Percentiles rank a stretch among this genome's conserved stretches.
phyloP scores from a whole-genome alignment of 1,284 basidiomycete genomes.

The Ustilago bromivora region DNA sequence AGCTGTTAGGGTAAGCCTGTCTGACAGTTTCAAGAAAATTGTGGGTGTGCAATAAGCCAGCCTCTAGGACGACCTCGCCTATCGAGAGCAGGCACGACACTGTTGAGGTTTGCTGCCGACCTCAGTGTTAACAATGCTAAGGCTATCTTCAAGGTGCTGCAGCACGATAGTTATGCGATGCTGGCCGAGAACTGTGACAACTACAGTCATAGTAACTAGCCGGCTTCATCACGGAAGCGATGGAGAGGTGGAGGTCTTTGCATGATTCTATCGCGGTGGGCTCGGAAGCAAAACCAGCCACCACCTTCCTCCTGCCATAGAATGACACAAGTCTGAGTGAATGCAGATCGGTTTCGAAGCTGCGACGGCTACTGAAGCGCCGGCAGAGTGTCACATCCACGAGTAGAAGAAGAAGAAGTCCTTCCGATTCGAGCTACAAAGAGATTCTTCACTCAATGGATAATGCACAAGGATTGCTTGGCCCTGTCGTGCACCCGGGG shows the following conservation, averaged over 20 bases:
- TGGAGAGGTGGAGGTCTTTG: slow-evolving; percentile 6
- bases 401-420: not conserved
- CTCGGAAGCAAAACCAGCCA: not conserved
- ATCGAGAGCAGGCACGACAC: too few species aligned
- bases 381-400: not conserved
- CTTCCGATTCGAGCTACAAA: not conserved
- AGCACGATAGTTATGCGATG: too few species aligned
- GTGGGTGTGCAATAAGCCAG: too few species aligned
- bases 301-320: not conserved
- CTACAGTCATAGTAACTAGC: not conserved
- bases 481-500: not conserved
- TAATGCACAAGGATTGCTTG: not conserved
- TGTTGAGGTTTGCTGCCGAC: too few species aligned
- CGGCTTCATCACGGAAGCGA: slow-evolving; percentile 3
- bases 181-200: not conserved
- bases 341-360: not conserved
- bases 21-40: not conserved
- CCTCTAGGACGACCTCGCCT: too few species aligned
- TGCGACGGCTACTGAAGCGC: not conserved
- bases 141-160: too few species aligned
- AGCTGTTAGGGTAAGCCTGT: not conserved
- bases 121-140: too few species aligned
- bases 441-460: not conserved
- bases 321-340: not conserved
- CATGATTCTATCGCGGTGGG: slow-evolving; percentile 6